A percentile compares a stretch with the other conserved stretches of the same genome.
These are phyloP conservation scores for Umbelopsis sp. DNA, from an alignment of 192 early-diverging fungal species.

Conservation along the genomic window DNA sequence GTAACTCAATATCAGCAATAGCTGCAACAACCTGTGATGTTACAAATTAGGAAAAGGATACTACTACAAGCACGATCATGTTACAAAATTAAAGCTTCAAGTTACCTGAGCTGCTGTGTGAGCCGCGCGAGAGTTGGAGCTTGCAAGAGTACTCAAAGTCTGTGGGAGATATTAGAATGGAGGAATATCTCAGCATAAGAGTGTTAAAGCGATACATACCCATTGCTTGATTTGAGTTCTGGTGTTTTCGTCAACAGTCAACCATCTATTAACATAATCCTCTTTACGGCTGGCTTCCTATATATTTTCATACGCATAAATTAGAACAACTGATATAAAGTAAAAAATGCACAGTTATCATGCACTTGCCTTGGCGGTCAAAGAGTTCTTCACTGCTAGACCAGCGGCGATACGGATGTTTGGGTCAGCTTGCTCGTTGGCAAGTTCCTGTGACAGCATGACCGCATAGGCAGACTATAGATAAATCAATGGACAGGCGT, in stretches of 20 bases:
- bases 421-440: constrained; percentile 68
- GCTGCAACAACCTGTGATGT: constrained; percentile 75
- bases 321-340: not conserved
- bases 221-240: constrained; percentile 73
- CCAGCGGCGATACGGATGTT: constrained; percentile 82
- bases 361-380: constrained; percentile 77
- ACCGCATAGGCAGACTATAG: constrained; percentile 66
- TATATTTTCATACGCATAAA: not conserved
- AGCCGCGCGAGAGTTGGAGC: constrained; percentile 6
- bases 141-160: constrained; percentile 14
- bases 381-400: constrained; percentile 91
- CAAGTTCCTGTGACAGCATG: constrained; percentile 80
- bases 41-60: not conserved
- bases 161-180: not conserved
- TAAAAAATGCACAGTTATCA: not conserved
- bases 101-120: not conserved
- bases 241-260: constrained; percentile 55
- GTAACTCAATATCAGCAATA: constrained; percentile 93
- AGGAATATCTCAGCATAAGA: not conserved
- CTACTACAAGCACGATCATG: not conserved
- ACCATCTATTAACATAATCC: constrained; percentile 68
- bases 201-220: constrained; percentile 28
- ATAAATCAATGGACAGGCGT: not conserved
- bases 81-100: not conserved
- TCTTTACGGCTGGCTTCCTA: constrained; percentile 57